Evolutionary conservation across 768 basidiomycete genomes (phyloP).

Genomic region (Leccinum barrowsii): DNA sequence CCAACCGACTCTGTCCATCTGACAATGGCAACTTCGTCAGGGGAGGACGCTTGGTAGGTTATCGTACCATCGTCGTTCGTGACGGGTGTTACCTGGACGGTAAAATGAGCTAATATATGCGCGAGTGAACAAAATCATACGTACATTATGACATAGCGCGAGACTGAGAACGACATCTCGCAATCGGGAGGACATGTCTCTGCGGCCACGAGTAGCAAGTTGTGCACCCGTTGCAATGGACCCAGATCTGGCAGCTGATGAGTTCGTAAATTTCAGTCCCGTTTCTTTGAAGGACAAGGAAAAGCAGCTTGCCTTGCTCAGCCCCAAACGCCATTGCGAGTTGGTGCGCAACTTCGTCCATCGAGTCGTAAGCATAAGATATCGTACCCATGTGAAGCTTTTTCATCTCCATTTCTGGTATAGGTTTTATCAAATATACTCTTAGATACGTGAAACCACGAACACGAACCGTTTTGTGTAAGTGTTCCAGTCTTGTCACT

Average conservation of each 20-base stretch:
- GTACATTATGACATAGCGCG: constrained; percentile 93
- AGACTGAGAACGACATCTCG: constrained; percentile 90
- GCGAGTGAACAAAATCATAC: constrained; percentile 14
- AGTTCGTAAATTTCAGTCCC: constrained; percentile 6
- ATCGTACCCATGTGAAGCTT: constrained; percentile 99
- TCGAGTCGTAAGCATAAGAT: constrained; percentile 95
- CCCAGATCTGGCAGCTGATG: constrained; percentile 45
- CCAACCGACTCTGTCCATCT: constrained; percentile 96
- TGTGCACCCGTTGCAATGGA: constrained; percentile 73
- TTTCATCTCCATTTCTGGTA: constrained; percentile 97
- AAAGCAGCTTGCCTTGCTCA: constrained; percentile 45
- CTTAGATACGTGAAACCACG: not conserved
- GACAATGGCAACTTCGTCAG: constrained; percentile 98
- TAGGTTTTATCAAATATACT: not conserved
- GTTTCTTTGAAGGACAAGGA: not conserved
- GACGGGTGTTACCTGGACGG: constrained; percentile 90
- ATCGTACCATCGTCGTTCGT: constrained; percentile 90
- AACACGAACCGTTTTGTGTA: constrained; percentile 84
- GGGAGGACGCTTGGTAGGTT: constrained; percentile 98
- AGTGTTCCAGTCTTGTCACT: constrained; percentile 98
- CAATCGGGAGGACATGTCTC: constrained; percentile 94
- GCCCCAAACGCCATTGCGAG: constrained; percentile 80
- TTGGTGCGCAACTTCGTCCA: constrained; percentile 97
- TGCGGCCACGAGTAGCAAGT: constrained; percentile 78
- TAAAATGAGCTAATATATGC: not conserved